Evolutionary conservation across 2,329 filamentous ascomycete species (phyloP).

Genomic region (Fusarium sulawesiense): DNA sequence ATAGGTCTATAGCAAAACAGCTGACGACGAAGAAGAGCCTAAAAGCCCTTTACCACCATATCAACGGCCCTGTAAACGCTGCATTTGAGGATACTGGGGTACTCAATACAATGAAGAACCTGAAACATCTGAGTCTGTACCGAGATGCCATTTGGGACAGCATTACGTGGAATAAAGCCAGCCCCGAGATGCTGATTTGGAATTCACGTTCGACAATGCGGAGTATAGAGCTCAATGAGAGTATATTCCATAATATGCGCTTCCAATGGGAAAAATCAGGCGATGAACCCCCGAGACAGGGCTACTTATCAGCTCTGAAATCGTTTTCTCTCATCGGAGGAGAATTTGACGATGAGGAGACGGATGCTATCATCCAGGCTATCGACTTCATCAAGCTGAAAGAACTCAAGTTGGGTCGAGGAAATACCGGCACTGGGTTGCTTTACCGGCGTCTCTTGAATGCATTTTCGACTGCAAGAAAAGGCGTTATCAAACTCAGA

Average conservation of each 20-base stretch:
- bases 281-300: background rate
- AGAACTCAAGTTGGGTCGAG: conserved; percentile 10
- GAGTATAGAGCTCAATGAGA: background rate
- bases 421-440: background rate
- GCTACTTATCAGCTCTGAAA: conserved; percentile 11
- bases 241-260: background rate
- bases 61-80: too few relatives aligned
- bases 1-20: too few relatives aligned
- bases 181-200: background rate
- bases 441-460: background rate
- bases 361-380: background rate
- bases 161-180: background rate
- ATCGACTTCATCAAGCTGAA: conserved; percentile 28
- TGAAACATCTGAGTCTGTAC: background rate
- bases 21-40: too few relatives aligned
- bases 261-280: background rate
- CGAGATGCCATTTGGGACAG: background rate
- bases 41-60: too few relatives aligned
- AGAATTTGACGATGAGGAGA: background rate
- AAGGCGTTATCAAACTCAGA: too few relatives aligned
- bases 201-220: conserved; percentile 35
- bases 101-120: background rate
- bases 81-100: too few relatives aligned
- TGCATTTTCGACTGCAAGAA: too few relatives aligned
- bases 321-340: conserved; percentile 6